phyloP scores from a whole-genome alignment of 768 basidiomycete genomes.

The Mycena polygramma region DNA sequence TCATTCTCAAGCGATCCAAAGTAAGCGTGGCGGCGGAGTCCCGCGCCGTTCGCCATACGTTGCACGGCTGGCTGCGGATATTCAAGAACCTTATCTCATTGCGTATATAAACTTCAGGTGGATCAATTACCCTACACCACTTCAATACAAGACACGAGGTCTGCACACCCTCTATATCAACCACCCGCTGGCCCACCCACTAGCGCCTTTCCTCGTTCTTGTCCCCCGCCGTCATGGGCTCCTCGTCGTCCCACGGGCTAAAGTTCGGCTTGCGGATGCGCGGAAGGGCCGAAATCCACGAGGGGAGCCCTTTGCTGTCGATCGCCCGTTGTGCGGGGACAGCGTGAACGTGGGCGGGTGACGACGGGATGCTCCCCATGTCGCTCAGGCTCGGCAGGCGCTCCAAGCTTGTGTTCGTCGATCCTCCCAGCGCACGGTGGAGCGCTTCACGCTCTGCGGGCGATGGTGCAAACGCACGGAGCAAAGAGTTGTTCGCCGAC shows the following conservation, averaged over 20 bases:
- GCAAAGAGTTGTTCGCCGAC: conserved; percentile 62
- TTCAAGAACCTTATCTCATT: conserved; percentile 38
- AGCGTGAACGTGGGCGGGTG: conserved; percentile 67
- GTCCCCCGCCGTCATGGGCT: conserved; percentile 43
- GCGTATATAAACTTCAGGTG: conserved; percentile 37
- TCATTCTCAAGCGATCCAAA: conserved; percentile 11
- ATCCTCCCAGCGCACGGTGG: conserved; percentile 81
- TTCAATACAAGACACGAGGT: conserved; percentile 37
- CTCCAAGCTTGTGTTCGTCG: conserved; percentile 82
- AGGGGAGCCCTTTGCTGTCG: conserved; percentile 59
- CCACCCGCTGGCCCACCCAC: background rate
- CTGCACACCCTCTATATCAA: conserved; percentile 29
- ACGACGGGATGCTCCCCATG: conserved; percentile 79
- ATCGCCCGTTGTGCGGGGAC: conserved; percentile 44
- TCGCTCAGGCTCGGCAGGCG: conserved; percentile 84
- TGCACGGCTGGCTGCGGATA: conserved; percentile 13
- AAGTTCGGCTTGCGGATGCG: conserved; percentile 78
- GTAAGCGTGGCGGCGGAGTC: conserved; percentile 7
- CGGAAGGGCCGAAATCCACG: conserved; percentile 78
- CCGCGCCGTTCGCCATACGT: conserved; percentile 2
- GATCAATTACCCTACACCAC: conserved; percentile 38
- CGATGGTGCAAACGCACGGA: conserved; percentile 91
- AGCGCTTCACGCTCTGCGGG: conserved; percentile 89
- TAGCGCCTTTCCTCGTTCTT: conserved; percentile 19
- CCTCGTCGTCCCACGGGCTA: conserved; percentile 88